Evolutionary conservation across 1,139 yeast species (phyloP), one percentile per base, ranked within the genome.

Genomic region (Chernovozyma aurita): DNA sequence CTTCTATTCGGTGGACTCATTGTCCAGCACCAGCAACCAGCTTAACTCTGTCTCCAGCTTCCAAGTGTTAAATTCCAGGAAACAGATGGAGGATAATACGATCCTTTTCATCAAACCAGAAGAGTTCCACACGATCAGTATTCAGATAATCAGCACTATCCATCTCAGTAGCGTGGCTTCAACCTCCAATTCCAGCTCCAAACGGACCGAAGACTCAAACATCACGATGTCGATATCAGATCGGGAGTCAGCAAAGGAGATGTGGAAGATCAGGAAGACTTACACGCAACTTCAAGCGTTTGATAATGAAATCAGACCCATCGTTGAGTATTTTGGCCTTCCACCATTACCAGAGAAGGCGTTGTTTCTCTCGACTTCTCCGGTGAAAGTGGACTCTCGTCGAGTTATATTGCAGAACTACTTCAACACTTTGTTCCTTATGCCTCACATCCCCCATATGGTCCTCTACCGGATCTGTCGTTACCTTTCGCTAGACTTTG

Each of bases 261-360:
- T 84, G 70, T 86, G 94, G 85, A 70, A 79, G 45, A 72, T 84
- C 36, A 61, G 79, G 21, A 86, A 87, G 50, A 64, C 79, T 3
- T 69, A 74, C 38, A 60, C 70, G 1, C 82, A 81, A 47, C 57
- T 86, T 20, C 44, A 60, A 6, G 66, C 69, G 12, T 68, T 86
- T 38, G 90, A 85, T 53, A 58, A 61, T 21, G 74, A 71, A 34
- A 61, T 84, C 6, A 61, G 85, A 38, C 71, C 77, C 4, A 65
- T 74, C 18, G 66, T 77, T 12, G 78, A 76, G 40, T 62, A 76
- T 28, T 79, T 76, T 46, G 73, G 83, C 15, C 59, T 85, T 28
- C 90, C 95, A 0, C 67, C 70, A n/a, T 37, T 85, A 37, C 73
- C 69, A 18, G 90, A 82, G 15, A 76, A 69, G 43, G 47, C 70